Base-by-base conservation (phyloP, 192 early-diverging fungal genomes). In the Piromyces sp. region DNA sequence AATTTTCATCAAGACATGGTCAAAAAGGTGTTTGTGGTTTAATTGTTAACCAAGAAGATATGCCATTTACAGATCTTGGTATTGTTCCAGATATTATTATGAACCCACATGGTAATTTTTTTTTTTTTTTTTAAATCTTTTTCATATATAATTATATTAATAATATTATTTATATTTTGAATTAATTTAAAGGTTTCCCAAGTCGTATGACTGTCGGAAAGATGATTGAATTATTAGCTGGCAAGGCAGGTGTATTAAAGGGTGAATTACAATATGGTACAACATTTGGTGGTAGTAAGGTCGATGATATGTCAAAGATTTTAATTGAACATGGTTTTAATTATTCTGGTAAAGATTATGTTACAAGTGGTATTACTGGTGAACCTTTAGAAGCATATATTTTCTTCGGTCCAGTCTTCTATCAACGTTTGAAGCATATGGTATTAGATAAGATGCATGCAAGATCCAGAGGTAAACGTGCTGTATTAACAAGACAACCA, bases 381-480 rank as follows among this genome's bases (percentile, higher is more conserved):
- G 96, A 99, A 84, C 93, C 95, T 0, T 84, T 99, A 29, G 91
- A 92, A 30, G 96, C 97, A 0, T 99, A 96, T 83, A 97, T 99
- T 17, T 99, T 98, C 88, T 95, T 95, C 88, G 97, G 97, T 36
- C 95, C 95, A 13, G 93, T 97, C 22, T 95, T 97, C 84, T 99
- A 99, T 86, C 96, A 98, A 87, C 96, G 96, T 83, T 89, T 99
- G 79, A 99, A 99, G 91, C 97, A 99, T 83, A 98, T 98, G 96
- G 96, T 99, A 5, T 93, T 96, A 87, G 97, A 99, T 88, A 99
- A 99, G 88, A 99, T 99, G 96, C 96, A 98, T 85, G 95, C 96
- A 22, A 92, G 97, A 84, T 90, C 95, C 30, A 84, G 89, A 37
- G 97, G 97, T 82, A 96, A 96, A n/a, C 91, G 95, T 30, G 95